Evolutionary conservation across 2,329 filamentous ascomycete species (phyloP).

Genomic region (Xylariaceae sp.): DNA sequence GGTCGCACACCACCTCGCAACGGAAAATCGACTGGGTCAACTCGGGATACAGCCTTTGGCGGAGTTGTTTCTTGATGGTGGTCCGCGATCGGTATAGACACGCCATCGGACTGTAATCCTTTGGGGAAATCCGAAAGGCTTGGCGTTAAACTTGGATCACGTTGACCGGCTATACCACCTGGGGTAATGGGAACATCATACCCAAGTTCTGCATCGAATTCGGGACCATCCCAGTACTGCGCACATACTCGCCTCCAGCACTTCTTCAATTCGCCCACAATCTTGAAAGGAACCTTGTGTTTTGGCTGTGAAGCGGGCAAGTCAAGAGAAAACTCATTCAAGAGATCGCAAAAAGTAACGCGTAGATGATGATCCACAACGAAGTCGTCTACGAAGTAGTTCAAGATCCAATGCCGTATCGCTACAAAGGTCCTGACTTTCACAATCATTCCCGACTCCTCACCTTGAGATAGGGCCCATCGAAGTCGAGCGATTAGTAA

Average conservation of each 20-base stretch:
- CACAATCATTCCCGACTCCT: slow-evolving; percentile 89
- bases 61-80: slow-evolving; percentile 36
- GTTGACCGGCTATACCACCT: slow-evolving; percentile 63
- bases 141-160: slow-evolving; percentile 51
- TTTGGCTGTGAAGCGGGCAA: slow-evolving; percentile 41
- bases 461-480: slow-evolving; percentile 76
- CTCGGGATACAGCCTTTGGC: slow-evolving; percentile 42
- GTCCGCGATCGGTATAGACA: slow-evolving; percentile 32
- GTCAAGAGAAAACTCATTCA: slow-evolving; percentile 64
- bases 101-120: slow-evolving; percentile 41
- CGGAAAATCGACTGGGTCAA: slow-evolving; percentile 45
- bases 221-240: slow-evolving; percentile 76
- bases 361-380: slow-evolving; percentile 69
- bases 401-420: slow-evolving; percentile 92
- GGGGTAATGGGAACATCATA: slow-evolving; percentile 66
- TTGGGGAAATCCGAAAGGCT: slow-evolving; percentile 47
- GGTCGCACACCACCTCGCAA: slow-evolving; percentile 40
- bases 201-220: slow-evolving; percentile 56
- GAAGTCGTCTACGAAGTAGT: slow-evolving; percentile 96
- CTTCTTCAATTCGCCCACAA: slow-evolving; percentile 89
- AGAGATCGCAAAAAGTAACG: slow-evolving; percentile 68
- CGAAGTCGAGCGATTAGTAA: slow-evolving; percentile 79
- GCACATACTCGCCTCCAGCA: slow-evolving; percentile 92
- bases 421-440: slow-evolving; percentile 93
- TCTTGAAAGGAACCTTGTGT: slow-evolving; percentile 64